Conservation (phyloP, 129 eudicot genomes). For the Sambucus nigra region DNA sequence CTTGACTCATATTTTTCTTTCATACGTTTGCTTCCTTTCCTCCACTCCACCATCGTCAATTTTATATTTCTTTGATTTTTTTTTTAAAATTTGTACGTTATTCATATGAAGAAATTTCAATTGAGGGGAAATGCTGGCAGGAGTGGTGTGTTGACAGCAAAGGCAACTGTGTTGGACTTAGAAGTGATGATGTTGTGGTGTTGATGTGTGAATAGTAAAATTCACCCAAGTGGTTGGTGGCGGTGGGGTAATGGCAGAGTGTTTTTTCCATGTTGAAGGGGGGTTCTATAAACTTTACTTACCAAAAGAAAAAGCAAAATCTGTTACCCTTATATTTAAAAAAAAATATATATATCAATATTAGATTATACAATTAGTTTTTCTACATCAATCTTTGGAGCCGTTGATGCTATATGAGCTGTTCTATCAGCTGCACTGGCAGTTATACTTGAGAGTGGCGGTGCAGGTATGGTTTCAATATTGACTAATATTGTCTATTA, state of each 20-base stretch:
- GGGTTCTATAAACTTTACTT: too few species aligned
- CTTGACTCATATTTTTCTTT: background rate
- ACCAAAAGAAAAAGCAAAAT: background rate
- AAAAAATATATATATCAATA: background rate
- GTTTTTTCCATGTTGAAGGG: too few species aligned
- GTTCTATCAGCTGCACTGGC: background rate
- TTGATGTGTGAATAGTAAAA: background rate
- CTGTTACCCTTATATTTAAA: too few species aligned
- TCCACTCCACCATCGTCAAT: too few species aligned
- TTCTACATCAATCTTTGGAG: too few species aligned
- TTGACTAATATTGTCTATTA: background rate
- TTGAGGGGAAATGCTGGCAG: background rate
- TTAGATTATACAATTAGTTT: background rate
- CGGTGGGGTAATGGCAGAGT: too few species aligned
- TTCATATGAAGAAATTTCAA: background rate
- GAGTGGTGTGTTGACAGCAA: constrained; percentile 1
- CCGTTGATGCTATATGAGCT: background rate
- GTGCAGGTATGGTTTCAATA: background rate
- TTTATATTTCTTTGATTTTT: background rate
- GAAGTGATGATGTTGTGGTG: background rate
- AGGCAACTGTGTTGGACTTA: background rate
- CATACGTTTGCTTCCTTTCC: background rate
- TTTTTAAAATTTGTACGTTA: background rate
- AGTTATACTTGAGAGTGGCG: background rate
- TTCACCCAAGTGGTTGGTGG: too few species aligned